Evolutionary conservation across 768 basidiomycete species (phyloP).

Genomic region (Agrocybe pediades): DNA sequence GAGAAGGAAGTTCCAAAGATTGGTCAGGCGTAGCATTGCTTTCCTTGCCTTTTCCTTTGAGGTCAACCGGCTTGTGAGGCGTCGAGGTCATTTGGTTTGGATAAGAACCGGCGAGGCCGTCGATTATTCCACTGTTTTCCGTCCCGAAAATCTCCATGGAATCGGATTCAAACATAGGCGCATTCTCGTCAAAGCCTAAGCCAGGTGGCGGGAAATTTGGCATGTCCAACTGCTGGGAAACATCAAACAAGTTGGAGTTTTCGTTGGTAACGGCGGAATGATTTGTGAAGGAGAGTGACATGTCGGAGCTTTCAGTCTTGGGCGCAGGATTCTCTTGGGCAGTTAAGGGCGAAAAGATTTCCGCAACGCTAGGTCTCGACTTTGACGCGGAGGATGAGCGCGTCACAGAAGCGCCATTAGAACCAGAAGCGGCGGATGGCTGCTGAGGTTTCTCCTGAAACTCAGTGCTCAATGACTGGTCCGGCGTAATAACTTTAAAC

Average conservation of each 20-base stretch:
- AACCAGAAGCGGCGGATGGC: conserved; percentile 23
- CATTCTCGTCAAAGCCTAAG: conserved; percentile 39
- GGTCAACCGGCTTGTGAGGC: conserved; percentile 34
- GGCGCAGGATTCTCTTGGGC: conserved; percentile 20
- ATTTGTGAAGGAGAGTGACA: conserved; percentile 32
- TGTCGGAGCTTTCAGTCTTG: conserved; percentile 20
- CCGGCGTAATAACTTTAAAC: conserved; percentile 66
- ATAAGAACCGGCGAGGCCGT: conserved; percentile 15
- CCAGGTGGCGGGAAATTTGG: conserved; percentile 49
- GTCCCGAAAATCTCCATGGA: conserved; percentile 38
- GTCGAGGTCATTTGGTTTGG: conserved; percentile 44
- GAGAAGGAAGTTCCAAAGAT: conserved; percentile 17
- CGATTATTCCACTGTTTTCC: conserved; percentile 25
- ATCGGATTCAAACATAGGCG: conserved; percentile 32
- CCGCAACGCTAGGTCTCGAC: conserved; percentile 45
- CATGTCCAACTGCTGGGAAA: conserved; percentile 57
- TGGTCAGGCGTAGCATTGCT: not conserved
- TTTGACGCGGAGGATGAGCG: conserved; percentile 35
- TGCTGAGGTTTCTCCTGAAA: conserved; percentile 32
- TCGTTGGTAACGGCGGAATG: conserved; percentile 39
- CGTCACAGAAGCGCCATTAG: conserved; percentile 28
- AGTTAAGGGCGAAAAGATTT: conserved; percentile 51
- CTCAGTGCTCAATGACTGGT: conserved; percentile 51
- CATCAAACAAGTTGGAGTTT: conserved; percentile 54
- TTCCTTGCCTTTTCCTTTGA: conserved; percentile 40